These are phyloP conservation scores for Colletotrichum tropicale DNA, from an alignment of 2,329 filamentous ascomycete genomes.

Conservation along the genomic window DNA sequence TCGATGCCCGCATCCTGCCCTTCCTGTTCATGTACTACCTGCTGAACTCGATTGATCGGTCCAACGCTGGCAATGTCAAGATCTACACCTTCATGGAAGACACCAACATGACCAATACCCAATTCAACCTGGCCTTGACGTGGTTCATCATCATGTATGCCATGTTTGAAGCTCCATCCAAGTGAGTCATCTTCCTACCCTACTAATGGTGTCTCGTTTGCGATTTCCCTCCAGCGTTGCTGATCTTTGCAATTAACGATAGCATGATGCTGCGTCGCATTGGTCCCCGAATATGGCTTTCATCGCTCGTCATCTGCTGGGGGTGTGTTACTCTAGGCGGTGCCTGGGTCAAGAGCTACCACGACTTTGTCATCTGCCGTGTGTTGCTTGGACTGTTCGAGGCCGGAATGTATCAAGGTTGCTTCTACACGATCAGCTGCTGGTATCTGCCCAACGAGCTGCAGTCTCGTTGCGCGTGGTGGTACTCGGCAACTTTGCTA, in stretches of 20 bases:
- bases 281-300: not conserved
- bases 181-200: not conserved
- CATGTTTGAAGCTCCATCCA: not conserved
- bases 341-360: not conserved
- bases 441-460: not conserved
- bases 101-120: not conserved
- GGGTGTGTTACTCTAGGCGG: not conserved
- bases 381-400: not conserved
- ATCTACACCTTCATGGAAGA: not conserved
- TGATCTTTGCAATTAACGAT: not conserved
- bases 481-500: not conserved
- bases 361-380: not conserved
- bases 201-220: not conserved
- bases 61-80: not conserved
- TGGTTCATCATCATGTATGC: not conserved
- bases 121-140: not conserved
- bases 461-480: not conserved
- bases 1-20: not conserved
- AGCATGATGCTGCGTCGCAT: not conserved
- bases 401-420: not conserved
- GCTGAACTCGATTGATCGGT: not conserved
- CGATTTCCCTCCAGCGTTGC: not conserved
- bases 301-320: not conserved
- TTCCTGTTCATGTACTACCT: not conserved
- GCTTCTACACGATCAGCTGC: not conserved